These are phyloP conservation scores for Solanum sitiens DNA, from an alignment of 257 asterid species.

Conservation along the genomic window DNA sequence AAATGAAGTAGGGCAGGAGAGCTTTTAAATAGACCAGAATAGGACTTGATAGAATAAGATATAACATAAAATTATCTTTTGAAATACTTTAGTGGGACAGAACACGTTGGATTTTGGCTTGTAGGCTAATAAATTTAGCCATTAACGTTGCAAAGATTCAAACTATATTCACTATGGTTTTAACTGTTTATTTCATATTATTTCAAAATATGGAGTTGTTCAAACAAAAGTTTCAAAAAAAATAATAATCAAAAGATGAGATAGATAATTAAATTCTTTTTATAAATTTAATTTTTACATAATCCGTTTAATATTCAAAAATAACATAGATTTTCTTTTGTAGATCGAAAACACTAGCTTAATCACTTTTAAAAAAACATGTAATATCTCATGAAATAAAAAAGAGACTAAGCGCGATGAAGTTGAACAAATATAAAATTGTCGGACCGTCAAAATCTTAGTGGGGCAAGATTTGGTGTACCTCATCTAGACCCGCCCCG, in stretches of 20 bases:
- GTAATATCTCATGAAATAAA: too few relatives aligned
- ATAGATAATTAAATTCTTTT: not conserved
- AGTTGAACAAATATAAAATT: too few relatives aligned
- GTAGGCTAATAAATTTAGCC: not conserved
- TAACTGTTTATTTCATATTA: too few relatives aligned
- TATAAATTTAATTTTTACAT: not conserved
- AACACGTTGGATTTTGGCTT: not conserved
- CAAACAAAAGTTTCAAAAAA: not conserved
- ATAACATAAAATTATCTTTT: not conserved
- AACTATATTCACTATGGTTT: not conserved
- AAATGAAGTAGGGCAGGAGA: not conserved
- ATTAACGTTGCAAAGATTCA: not conserved
- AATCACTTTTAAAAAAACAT: not conserved
- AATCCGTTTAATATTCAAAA: too few relatives aligned
- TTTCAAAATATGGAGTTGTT: too few relatives aligned
- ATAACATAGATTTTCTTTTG: too few relatives aligned
- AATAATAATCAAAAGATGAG: not conserved
- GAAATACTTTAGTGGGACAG: not conserved
- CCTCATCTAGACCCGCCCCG: not conserved
- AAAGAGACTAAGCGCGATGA: too few relatives aligned
- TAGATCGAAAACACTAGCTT: not conserved
- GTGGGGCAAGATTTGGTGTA: not conserved
- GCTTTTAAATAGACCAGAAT: not conserved
- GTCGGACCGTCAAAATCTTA: not conserved
- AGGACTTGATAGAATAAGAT: not conserved